These are phyloP conservation scores for Rosa hybrid DNA, from an alignment of 331 rosid species.

Conservation along the genomic window DNA sequence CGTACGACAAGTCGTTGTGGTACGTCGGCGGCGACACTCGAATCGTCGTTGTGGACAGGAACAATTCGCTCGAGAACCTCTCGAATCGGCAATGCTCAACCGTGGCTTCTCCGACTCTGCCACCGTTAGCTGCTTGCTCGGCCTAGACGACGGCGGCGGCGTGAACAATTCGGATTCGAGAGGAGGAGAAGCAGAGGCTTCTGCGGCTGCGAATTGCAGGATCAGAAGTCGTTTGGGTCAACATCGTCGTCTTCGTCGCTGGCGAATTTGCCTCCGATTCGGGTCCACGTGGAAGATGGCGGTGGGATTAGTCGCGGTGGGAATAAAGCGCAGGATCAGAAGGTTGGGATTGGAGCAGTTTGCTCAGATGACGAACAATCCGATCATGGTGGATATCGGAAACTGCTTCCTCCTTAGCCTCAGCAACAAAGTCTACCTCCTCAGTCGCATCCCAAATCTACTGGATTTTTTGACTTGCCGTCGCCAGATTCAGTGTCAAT, in stretches of 20 bases:
- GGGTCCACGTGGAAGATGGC: conserved; percentile 83
- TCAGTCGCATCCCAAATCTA: too few species aligned
- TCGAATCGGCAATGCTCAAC: conserved; percentile 66
- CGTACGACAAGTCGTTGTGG: conserved; percentile 88
- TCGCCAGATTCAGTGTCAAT: too few species aligned
- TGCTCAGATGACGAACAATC: too few species aligned
- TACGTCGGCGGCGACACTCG: conserved; percentile 93
- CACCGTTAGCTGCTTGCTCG: conserved; percentile 76
- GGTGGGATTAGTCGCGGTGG: conserved; percentile 44
- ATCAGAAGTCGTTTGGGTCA: conserved; percentile 76
- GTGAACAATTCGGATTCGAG: conserved; percentile 50
- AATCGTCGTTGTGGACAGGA: conserved; percentile 71
- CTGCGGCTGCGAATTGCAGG: conserved; percentile 56
- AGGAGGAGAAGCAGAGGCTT: conserved; percentile 48
- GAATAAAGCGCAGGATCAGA: conserved; percentile 49
- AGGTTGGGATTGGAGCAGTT: too few species aligned
- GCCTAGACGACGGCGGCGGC: conserved; percentile 64
- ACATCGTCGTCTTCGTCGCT: conserved; percentile 86
- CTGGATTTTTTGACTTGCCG: too few species aligned
- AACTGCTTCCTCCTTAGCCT: too few species aligned
- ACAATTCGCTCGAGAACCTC: conserved; percentile 64
- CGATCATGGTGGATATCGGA: too few species aligned
- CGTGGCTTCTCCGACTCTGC: conserved; percentile 80
- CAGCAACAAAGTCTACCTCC: too few species aligned
- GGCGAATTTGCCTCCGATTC: conserved; percentile 86